These are phyloP conservation scores for Ogataea philodendri DNA, from an alignment of 805 yeast species.

Conservation along the genomic window DNA sequence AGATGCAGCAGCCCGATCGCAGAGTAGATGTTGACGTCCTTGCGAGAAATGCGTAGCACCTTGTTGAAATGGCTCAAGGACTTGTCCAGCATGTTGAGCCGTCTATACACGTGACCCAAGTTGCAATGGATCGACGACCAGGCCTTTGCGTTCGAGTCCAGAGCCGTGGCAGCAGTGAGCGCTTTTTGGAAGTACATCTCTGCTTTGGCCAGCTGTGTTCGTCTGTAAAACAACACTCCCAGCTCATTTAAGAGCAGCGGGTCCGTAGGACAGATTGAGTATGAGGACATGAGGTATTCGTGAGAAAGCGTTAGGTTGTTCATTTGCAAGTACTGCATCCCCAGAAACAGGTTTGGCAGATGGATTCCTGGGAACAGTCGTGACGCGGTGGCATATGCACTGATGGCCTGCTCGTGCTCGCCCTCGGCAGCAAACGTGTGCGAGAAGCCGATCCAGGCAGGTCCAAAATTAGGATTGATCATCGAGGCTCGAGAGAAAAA, in stretches of 20 bases:
- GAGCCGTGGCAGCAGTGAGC: conserved; percentile 58
- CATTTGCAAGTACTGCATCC: conserved; percentile 94
- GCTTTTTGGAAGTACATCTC: conserved; percentile 72
- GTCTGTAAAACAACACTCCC: conserved; percentile 88
- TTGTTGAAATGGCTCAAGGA: conserved; percentile 75
- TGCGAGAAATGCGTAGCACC: conserved; percentile 66
- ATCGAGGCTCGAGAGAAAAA: conserved; percentile 87
- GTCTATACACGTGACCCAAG: conserved; percentile 83
- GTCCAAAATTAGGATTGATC: conserved; percentile 84
- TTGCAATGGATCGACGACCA: conserved; percentile 85
- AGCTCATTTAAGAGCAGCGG: conserved; percentile 87
- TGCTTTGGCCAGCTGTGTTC: conserved; percentile 62
- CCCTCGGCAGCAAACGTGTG: conserved; percentile 97
- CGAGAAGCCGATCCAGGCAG: conserved; percentile 98
- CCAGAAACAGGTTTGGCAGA: conserved; percentile 82
- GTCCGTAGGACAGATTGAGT: conserved; percentile 75
- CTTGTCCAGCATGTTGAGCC: conserved; percentile 56
- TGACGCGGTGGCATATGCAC: conserved; percentile 95
- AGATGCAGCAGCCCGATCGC: conserved; percentile 83
- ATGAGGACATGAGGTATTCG: conserved; percentile 77
- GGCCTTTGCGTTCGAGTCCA: conserved; percentile 76
- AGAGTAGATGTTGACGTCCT: conserved; percentile 69
- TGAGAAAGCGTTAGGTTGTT: conserved; percentile 79
- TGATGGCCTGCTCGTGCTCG: conserved; percentile 98
- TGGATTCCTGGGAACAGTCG: conserved; percentile 89